phyloP scores from a whole-genome alignment of 129 eudicot species.

The Sambucus nigra region DNA sequence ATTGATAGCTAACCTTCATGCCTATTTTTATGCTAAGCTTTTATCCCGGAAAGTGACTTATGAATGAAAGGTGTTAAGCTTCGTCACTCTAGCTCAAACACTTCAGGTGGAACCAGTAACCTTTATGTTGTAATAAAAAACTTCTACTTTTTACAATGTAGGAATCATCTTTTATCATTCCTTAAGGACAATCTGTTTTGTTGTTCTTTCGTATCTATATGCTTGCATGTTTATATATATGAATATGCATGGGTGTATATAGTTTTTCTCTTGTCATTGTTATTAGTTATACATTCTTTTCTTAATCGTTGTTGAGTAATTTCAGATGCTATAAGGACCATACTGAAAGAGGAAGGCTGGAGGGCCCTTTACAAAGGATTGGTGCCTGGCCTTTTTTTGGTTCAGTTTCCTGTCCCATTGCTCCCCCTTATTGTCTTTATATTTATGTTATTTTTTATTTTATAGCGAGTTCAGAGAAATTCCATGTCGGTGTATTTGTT shows the following conservation, averaged over 20 bases:
- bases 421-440: constrained; percentile 3
- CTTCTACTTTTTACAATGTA: neutral
- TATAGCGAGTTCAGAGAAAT: neutral
- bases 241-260: neutral
- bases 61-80: too few species aligned
- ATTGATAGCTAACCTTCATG: too few species aligned
- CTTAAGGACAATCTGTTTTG: neutral
- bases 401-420: constrained; percentile 37
- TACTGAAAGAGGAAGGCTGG: constrained; percentile 97
- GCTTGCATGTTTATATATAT: neutral
- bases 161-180: neutral
- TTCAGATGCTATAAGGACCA: constrained; percentile 88
- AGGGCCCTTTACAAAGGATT: constrained; percentile 88
- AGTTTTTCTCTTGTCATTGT: neutral
- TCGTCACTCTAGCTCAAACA: too few species aligned
- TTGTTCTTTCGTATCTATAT: neutral
- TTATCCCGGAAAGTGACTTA: too few species aligned
- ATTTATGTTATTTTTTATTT: too few species aligned
- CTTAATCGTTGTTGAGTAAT: constrained; percentile 5
- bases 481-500: too few species aligned
- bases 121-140: too few species aligned
- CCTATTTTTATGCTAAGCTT: too few species aligned
- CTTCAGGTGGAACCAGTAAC: too few species aligned
- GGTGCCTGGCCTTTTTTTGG: constrained; percentile 92
- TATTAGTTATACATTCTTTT: neutral